Percentiles rank a stretch among this genome's conserved stretches.
Conservation (phyloP, 192 early-diverging fungal genomes). For the Coemansia sp. region DNA sequence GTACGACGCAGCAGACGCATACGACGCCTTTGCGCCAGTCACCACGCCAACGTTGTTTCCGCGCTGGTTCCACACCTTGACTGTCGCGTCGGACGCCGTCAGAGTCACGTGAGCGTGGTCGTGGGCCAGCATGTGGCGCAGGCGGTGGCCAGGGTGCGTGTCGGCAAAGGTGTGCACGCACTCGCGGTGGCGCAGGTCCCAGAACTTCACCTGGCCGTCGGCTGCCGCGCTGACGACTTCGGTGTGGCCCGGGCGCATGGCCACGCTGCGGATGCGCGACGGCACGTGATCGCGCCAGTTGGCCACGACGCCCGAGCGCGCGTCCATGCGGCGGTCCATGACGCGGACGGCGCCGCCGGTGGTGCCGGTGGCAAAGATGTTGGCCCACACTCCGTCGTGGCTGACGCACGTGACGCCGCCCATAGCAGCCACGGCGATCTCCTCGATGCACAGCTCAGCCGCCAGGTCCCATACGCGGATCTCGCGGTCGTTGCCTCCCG, state of each 20-base stretch:
- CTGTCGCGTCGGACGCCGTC: slow-evolving; percentile 36
- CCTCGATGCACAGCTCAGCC: slow-evolving; percentile 45
- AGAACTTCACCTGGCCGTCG: slow-evolving; percentile 42
- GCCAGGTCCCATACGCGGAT: slow-evolving; percentile 52
- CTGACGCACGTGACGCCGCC: slow-evolving; percentile 45
- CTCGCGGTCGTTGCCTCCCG: slow-evolving; percentile 37
- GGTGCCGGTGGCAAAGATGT: slow-evolving; percentile 41
- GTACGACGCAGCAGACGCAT: slow-evolving; percentile 22
- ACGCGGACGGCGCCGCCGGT: slow-evolving; percentile 48
- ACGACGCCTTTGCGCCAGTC: slow-evolving; percentile 14
- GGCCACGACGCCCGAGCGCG: slow-evolving; percentile 28
- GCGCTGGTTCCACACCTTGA: slow-evolving; percentile 51
- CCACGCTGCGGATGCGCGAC: slow-evolving; percentile 24
- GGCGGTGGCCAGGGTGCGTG: slow-evolving; percentile 21
- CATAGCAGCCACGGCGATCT: slow-evolving; percentile 33
- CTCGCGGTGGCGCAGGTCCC: slow-evolving; percentile 45
- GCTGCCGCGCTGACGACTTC: slow-evolving; percentile 45
- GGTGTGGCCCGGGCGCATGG: slow-evolving; percentile 31
- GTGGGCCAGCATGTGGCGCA: slow-evolving; percentile 43
- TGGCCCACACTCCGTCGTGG: slow-evolving; percentile 39
- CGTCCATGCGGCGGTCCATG: slow-evolving; percentile 41
- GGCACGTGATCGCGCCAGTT: slow-evolving; percentile 47
- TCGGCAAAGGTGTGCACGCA: slow-evolving; percentile 22
- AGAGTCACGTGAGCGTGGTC: slow-evolving; percentile 43
- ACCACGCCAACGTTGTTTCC: slow-evolving; percentile 41